A percentile compares a stretch with the other conserved stretches of the same genome.
Evolutionary conservation across 768 basidiomycete species (phyloP).

Genomic region (Hypsizygus marmoreus): DNA sequence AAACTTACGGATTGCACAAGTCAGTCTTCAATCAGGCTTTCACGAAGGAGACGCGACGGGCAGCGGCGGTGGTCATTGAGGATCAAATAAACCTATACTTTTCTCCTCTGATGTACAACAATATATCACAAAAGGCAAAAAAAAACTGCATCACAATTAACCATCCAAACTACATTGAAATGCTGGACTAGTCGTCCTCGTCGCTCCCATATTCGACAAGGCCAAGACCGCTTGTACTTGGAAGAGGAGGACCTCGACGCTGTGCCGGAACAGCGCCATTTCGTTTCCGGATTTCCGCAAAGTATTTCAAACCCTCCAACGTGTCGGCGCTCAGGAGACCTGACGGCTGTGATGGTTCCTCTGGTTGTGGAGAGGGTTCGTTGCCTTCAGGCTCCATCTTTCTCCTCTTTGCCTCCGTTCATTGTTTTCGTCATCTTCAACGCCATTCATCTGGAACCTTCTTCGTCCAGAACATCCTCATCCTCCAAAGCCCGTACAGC

Average conservation of each 20-base stretch:
- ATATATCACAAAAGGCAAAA: constrained; percentile 13
- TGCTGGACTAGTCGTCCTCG: constrained; percentile 41
- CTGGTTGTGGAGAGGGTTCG: constrained; percentile 25
- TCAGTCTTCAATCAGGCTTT: constrained; percentile 37
- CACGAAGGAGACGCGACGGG: constrained; percentile 30
- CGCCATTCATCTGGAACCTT: constrained; percentile 28
- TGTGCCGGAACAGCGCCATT: constrained; percentile 43
- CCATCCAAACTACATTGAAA: too few species aligned
- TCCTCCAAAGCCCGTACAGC: constrained; percentile 88
- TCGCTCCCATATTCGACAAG: constrained; percentile 83
- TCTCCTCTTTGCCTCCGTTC: constrained; percentile 36
- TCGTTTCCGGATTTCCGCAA: constrained; percentile 81
- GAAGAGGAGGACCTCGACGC: constrained; percentile 31
- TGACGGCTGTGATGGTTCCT: constrained; percentile 36
- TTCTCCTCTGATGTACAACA: constrained; percentile 13
- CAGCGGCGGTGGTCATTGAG: constrained; percentile 27
- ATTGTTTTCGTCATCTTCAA: constrained; percentile 37
- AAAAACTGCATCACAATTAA: constrained; percentile 12
- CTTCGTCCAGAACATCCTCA: constrained; percentile 53
- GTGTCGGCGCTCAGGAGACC: constrained; percentile 84
- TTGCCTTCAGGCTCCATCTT: constrained; percentile 27
- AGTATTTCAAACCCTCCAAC: constrained; percentile 87
- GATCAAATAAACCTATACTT: constrained; percentile 4
- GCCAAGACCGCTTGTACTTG: constrained; percentile 51
- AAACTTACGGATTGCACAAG: constrained; percentile 49